A percentile compares a stretch with the other conserved stretches of the same genome.
Evolutionary conservation across 225 moss, liverwort and hornwort species (phyloP).

Genomic region (Neckera pumila): DNA sequence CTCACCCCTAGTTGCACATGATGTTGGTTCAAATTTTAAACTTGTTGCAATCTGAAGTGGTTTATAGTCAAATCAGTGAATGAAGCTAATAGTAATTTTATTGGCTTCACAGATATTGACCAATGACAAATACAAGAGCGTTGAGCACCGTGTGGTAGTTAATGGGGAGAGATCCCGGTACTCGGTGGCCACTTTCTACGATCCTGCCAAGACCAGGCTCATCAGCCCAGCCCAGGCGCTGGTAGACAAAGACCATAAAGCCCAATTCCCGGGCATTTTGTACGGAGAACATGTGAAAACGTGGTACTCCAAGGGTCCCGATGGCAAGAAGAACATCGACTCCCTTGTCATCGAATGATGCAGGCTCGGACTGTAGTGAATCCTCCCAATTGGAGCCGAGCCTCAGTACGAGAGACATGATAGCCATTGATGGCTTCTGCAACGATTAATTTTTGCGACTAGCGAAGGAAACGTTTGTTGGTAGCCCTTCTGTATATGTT

Average conservation of each 20-base stretch:
- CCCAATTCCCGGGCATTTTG: conserved; percentile 45
- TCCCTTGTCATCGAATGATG: conserved; percentile 38
- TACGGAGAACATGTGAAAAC: conserved; percentile 67
- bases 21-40: neutral
- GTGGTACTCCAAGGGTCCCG: conserved; percentile 93
- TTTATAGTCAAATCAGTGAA: neutral
- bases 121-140: conserved; percentile 50
- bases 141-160: conserved; percentile 57
- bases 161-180: conserved; percentile 26
- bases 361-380: neutral
- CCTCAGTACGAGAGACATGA: neutral
- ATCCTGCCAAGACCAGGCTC: conserved; percentile 32
- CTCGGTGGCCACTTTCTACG: conserved; percentile 44
- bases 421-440: neutral
- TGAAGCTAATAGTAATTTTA: neutral
- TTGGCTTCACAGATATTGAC: conserved; percentile 35
- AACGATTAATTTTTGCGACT: neutral
- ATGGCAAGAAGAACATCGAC: conserved; percentile 88
- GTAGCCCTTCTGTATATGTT: conserved; percentile 9
- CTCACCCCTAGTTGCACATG: neutral
- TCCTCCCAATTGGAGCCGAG: neutral
- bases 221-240: conserved; percentile 46
- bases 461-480: neutral
- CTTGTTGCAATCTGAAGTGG: neutral
- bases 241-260: conserved; percentile 35